phyloP scores from a whole-genome alignment of 208 protist species.

The Leishmania turanica region DNA sequence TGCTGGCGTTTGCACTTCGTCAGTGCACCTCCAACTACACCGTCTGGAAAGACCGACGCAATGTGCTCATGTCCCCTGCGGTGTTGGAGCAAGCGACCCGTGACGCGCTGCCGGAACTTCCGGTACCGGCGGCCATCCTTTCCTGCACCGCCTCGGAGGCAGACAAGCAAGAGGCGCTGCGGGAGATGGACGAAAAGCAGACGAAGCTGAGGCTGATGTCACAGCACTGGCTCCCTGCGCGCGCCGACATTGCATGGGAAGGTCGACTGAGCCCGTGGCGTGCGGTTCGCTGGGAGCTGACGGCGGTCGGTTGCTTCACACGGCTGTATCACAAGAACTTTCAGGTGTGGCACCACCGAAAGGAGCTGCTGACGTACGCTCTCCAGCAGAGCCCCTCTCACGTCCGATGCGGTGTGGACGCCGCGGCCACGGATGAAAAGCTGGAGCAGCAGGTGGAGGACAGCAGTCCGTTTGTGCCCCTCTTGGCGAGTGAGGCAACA shows the following conservation, averaged over 20 bases:
- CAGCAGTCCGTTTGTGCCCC: background rate
- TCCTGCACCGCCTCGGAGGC: background rate
- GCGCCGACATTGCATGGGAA: slow-evolving; percentile 15
- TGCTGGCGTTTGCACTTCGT: slow-evolving; percentile 58
- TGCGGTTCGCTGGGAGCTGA: slow-evolving; percentile 78
- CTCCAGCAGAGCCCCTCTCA: slow-evolving; percentile 28
- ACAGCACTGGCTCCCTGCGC: slow-evolving; percentile 33
- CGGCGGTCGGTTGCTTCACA: slow-evolving; percentile 39
- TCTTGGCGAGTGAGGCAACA: slow-evolving; percentile 4
- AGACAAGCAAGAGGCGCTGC: slow-evolving; percentile 4
- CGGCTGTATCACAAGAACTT: slow-evolving; percentile 77
- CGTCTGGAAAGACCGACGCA: slow-evolving; percentile 73
- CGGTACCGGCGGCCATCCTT: background rate
- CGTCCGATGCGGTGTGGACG: background rate
- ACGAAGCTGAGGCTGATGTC: slow-evolving; percentile 15
- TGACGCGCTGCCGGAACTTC: slow-evolving; percentile 23
- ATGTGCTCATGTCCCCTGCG: slow-evolving; percentile 46
- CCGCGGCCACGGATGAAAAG: background rate
- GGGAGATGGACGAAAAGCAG: background rate
- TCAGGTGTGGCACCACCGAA: slow-evolving; percentile 86
- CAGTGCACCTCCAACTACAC: slow-evolving; percentile 72
- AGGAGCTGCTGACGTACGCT: slow-evolving; percentile 53
- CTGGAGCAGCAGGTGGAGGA: background rate
- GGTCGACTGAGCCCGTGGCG: slow-evolving; percentile 45
- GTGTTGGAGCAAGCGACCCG: slow-evolving; percentile 33